Conservation (phyloP, 371 early-diverging fungal species). For the Dinochytrium kinnereticum region DNA sequence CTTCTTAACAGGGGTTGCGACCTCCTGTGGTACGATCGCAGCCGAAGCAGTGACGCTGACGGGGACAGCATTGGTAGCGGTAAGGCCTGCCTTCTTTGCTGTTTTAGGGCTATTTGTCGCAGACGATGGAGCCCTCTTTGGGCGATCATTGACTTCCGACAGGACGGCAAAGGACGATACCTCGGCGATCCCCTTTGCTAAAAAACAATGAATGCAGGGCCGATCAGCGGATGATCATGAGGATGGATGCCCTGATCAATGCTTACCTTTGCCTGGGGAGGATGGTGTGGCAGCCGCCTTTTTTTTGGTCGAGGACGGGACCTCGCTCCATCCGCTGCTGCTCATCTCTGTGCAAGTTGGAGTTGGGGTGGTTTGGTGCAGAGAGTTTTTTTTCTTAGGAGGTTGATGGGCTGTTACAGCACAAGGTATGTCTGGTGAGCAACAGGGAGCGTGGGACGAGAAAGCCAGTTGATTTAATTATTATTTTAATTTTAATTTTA, state of each 20-base stretch:
- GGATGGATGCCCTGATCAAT: background rate
- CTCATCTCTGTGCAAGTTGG: no score
- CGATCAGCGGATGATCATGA: background rate
- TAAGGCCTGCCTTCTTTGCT: background rate
- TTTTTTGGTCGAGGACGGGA: no score
- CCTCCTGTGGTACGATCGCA: background rate
- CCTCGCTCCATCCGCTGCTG: no score
- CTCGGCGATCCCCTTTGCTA: background rate
- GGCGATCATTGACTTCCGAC: background rate
- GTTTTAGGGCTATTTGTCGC: background rate
- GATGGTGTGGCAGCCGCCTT: no score
- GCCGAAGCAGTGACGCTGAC: background rate
- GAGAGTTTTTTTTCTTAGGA: no score
- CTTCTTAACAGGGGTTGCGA: background rate
- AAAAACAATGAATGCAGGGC: background rate
- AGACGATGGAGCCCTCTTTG: no score
- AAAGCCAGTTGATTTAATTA: no score
- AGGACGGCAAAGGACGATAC: background rate
- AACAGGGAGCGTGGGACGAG: no score
- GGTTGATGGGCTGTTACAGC: no score
- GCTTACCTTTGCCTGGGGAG: background rate
- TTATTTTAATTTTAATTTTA: no score
- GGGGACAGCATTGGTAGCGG: background rate
- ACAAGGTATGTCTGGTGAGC: no score
- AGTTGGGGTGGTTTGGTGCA: no score